Percentiles rank a stretch among this genome's conserved stretches.
phyloP scores from a whole-genome alignment of 78 protist species.

The Polysphondylium violaceum region DNA sequence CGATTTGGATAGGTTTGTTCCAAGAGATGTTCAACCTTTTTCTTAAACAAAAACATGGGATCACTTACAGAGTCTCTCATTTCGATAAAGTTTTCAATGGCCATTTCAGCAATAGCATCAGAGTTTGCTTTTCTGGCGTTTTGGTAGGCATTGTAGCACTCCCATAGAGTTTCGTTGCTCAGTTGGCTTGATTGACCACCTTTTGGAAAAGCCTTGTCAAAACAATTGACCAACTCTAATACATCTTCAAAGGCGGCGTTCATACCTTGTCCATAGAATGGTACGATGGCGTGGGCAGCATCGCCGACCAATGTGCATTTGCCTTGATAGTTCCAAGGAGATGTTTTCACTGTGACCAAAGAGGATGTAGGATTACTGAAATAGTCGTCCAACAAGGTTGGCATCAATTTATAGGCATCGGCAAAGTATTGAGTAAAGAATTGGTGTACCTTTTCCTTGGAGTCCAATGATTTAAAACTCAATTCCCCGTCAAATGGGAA shows the following conservation, averaged over 20 bases:
- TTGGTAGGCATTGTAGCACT: conserved; percentile 49
- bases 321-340: conserved; percentile 43
- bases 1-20: conserved; percentile 50
- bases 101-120: conserved; percentile 89
- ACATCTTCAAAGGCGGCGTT: conserved; percentile 88
- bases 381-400: conserved; percentile 62
- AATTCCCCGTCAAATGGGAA: conserved; percentile 84
- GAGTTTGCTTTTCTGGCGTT: conserved; percentile 60
- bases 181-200: neutral
- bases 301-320: conserved; percentile 81
- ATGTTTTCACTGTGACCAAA: conserved; percentile 79
- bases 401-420: conserved; percentile 80
- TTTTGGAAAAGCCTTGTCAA: neutral
- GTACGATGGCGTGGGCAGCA: conserved; percentile 97
- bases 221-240: conserved; percentile 40
- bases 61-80: conserved; percentile 81
- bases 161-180: neutral
- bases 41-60: conserved; percentile 60
- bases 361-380: conserved; percentile 68
- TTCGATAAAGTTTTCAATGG: conserved; percentile 89
- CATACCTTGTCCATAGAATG: conserved; percentile 97
- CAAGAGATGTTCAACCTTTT: conserved; percentile 73
- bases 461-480: conserved; percentile 39
- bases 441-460: neutral
- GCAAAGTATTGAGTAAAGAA: conserved; percentile 76